These are phyloP conservation scores for Phtheirospermum japonicum DNA, from an alignment of 257 asterid species.

Conservation along the genomic window DNA sequence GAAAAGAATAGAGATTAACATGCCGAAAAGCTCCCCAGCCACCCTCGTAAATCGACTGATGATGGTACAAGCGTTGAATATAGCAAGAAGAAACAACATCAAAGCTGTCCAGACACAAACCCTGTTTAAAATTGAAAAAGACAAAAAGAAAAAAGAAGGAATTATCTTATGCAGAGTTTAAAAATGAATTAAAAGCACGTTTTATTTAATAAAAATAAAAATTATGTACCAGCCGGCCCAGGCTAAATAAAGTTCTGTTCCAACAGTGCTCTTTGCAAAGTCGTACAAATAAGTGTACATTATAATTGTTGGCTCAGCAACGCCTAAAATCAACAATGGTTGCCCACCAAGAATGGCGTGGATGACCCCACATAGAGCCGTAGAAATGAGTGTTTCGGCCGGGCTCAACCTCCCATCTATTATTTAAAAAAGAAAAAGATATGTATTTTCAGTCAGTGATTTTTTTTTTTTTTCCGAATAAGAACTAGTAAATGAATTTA, in stretches of 20 bases:
- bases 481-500: not conserved
- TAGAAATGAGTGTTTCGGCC: slow-evolving; percentile 70
- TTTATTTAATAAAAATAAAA: not conserved
- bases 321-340: slow-evolving; percentile 82
- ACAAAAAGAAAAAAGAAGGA: no score
- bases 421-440: not conserved
- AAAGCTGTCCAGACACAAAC: slow-evolving; percentile 62
- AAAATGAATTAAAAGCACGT: not conserved
- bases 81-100: slow-evolving; percentile 53
- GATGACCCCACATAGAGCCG: slow-evolving; percentile 77
- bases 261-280: slow-evolving; percentile 56
- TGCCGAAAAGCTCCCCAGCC: slow-evolving; percentile 92
- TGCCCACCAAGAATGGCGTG: slow-evolving; percentile 86
- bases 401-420: slow-evolving; percentile 40
- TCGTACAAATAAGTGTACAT: slow-evolving; percentile 75
- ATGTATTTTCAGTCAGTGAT: not conserved
- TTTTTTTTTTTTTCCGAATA: not conserved
- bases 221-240: slow-evolving; percentile 82
- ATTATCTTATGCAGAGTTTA: not conserved
- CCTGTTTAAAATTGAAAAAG: slow-evolving; percentile 45
- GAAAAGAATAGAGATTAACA: slow-evolving; percentile 83
- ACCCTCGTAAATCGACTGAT: slow-evolving; percentile 80
- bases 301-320: slow-evolving; percentile 90
- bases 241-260: slow-evolving; percentile 61
- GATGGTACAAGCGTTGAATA: slow-evolving; percentile 50